A percentile compares a stretch with the other conserved stretches of the same genome.
These are phyloP conservation scores for Coemansia biformis DNA, from an alignment of 192 early-diverging fungal species.

Conservation along the genomic window DNA sequence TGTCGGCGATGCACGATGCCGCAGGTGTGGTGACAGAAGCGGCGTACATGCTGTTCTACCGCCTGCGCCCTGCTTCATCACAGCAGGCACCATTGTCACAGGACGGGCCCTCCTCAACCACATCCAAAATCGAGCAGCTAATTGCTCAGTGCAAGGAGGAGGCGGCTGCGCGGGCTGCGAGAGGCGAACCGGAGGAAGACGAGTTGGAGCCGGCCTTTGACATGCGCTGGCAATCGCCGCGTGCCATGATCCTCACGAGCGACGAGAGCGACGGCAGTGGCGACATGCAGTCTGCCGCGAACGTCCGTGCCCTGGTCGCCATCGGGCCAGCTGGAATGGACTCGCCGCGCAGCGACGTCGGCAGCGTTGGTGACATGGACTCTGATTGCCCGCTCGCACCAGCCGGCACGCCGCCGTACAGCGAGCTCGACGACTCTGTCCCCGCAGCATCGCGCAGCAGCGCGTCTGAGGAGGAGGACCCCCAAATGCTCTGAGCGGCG, in stretches of 20 bases:
- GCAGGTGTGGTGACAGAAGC: constrained; percentile 29
- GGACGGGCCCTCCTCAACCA: constrained; percentile 1
- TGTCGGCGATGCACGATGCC: constrained; percentile 30
- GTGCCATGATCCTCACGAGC: too few species aligned
- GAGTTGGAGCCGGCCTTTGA: neutral
- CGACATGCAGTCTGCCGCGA: neutral
- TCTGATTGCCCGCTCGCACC: constrained; percentile 1
- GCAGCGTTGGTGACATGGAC: constrained; percentile 25
- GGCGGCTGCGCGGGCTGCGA: too few species aligned
- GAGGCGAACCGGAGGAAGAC: neutral
- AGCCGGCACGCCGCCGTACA: neutral
- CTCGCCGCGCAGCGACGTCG: constrained; percentile 16
- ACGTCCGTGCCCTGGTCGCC: constrained; percentile 2
- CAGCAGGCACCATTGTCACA: too few species aligned
- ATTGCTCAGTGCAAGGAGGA: constrained; percentile 16
- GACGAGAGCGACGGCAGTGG: constrained; percentile 6
- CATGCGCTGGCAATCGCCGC: too few species aligned
- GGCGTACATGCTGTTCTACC: constrained; percentile 53
- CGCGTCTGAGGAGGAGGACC: too few species aligned
- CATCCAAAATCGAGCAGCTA: constrained; percentile 22
- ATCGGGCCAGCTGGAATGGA: constrained; percentile 6
- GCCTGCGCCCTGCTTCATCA: constrained; percentile 6
- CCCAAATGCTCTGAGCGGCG: too few species aligned
- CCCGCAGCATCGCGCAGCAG: too few species aligned
- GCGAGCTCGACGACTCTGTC: too few species aligned